These are phyloP conservation scores for Jasminum sambac DNA, from an alignment of 257 asterid species.

Conservation along the genomic window DNA sequence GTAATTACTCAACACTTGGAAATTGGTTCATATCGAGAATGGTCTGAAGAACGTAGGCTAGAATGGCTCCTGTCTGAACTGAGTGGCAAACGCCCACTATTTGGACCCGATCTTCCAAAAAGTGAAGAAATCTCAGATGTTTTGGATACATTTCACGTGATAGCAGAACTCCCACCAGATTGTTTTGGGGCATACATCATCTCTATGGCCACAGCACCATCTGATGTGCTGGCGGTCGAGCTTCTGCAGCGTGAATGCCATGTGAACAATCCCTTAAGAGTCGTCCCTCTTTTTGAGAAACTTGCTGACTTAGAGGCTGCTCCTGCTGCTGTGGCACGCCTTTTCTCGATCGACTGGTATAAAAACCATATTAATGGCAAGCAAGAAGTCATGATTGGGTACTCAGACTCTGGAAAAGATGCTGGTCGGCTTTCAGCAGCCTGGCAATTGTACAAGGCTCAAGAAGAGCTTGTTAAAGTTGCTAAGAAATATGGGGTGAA, in stretches of 20 bases:
- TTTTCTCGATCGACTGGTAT: constrained; percentile 69
- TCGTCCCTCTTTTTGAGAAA: constrained; percentile 67
- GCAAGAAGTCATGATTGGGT: constrained; percentile 77
- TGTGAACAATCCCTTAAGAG: constrained; percentile 50
- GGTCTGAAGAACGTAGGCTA: constrained; percentile 55
- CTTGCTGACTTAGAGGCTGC: constrained; percentile 60
- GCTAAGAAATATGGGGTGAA: constrained; percentile 58
- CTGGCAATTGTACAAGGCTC: constrained; percentile 70
- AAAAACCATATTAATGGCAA: constrained; percentile 49
- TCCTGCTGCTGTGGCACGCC: constrained; percentile 62
- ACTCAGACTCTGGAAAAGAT: constrained; percentile 75
- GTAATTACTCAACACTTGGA: constrained; percentile 55
- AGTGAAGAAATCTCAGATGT: constrained; percentile 67
- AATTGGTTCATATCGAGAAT: constrained; percentile 52
- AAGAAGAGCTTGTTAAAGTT: constrained; percentile 65
- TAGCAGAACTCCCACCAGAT: constrained; percentile 66
- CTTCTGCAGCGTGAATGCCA: constrained; percentile 69
- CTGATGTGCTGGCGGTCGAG: constrained; percentile 69
- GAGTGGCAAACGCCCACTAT: constrained; percentile 61
- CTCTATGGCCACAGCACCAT: constrained; percentile 69
- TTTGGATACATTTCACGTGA: constrained; percentile 47
- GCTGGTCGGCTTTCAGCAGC: constrained; percentile 69
- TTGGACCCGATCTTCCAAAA: constrained; percentile 63
- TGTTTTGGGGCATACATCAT: constrained; percentile 73
- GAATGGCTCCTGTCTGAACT: constrained; percentile 69